Conservation (phyloP, 306 rosid genomes). For the Casuarina glauca region DNA sequence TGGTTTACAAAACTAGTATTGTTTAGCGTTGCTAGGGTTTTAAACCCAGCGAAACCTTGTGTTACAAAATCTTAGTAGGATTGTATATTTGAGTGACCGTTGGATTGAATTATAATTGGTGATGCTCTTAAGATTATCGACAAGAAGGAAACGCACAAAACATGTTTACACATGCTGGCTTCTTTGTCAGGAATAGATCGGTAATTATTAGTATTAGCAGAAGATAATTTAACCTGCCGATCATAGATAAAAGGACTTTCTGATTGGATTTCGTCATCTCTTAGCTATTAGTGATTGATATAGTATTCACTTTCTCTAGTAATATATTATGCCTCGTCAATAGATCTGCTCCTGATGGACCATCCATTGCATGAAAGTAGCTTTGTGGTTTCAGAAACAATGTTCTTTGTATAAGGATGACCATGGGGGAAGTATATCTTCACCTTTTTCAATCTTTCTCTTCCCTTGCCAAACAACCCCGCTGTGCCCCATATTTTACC, state of each 20-base stretch:
- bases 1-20: conserved; percentile 16
- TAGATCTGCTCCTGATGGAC: neutral
- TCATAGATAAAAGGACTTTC: too few relatives aligned
- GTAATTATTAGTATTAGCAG: neutral
- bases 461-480: too few relatives aligned
- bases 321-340: neutral
- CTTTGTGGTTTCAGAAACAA: neutral
- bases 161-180: neutral
- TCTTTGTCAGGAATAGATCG: neutral
- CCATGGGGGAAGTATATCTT: neutral
- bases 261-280: neutral
- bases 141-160: neutral
- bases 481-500: too few relatives aligned
- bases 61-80: too few relatives aligned
- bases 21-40: too few relatives aligned
- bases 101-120: too few relatives aligned
- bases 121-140: too few relatives aligned
- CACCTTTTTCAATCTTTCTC: too few relatives aligned
- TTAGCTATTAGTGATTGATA: neutral
- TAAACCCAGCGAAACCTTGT: too few relatives aligned
- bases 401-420: neutral
- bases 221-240: neutral
- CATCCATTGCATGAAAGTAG: neutral
- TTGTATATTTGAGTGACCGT: too few relatives aligned
- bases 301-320: neutral